Percentiles rank a stretch among this genome's conserved stretches.
phyloP scores from a whole-genome alignment of 2,329 filamentous ascomycete species.

The Blumeriella jaapii region DNA sequence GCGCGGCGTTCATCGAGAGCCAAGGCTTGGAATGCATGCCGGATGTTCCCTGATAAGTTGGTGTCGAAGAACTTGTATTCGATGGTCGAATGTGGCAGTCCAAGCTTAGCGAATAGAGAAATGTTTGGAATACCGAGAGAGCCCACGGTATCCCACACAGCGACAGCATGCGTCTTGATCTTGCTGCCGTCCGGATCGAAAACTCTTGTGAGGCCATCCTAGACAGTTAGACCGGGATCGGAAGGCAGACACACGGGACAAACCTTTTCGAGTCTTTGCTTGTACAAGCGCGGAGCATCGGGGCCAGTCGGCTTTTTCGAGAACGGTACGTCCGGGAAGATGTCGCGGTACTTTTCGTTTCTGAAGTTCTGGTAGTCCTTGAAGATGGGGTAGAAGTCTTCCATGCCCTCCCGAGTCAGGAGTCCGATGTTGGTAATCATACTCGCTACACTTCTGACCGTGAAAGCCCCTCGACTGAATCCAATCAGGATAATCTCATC shows the following conservation, averaged over 20 bases:
- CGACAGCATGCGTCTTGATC: constrained; percentile 35
- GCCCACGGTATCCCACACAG: constrained; percentile 37
- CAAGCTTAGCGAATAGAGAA: constrained; percentile 27
- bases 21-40: constrained; percentile 39
- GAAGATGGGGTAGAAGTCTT: constrained; percentile 33
- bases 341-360: constrained; percentile 28
- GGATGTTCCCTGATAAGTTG: constrained; percentile 31
- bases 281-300: constrained; percentile 25
- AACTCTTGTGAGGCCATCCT: constrained; percentile 24
- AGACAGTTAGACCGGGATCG: background rate
- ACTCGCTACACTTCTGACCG: constrained; percentile 29
- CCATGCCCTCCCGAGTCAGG: constrained; percentile 32
- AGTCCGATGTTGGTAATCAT: constrained; percentile 26
- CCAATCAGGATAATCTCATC: constrained; percentile 32
- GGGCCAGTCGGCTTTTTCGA: constrained; percentile 21
- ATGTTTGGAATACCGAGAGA: constrained; percentile 31
- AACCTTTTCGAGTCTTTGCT: constrained; percentile 29
- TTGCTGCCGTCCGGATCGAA: constrained; percentile 26
- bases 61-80: constrained; percentile 34
- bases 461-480: constrained; percentile 34
- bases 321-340: constrained; percentile 24
- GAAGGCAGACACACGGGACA: constrained; percentile 3
- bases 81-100: constrained; percentile 27
- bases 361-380: constrained; percentile 26
- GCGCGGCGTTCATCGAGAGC: constrained; percentile 37